Evolutionary conservation across 192 early-diverging fungal species (phyloP), one percentile per base, ranked within the genome.

Genomic region (Powellomyces hirtus): DNA sequence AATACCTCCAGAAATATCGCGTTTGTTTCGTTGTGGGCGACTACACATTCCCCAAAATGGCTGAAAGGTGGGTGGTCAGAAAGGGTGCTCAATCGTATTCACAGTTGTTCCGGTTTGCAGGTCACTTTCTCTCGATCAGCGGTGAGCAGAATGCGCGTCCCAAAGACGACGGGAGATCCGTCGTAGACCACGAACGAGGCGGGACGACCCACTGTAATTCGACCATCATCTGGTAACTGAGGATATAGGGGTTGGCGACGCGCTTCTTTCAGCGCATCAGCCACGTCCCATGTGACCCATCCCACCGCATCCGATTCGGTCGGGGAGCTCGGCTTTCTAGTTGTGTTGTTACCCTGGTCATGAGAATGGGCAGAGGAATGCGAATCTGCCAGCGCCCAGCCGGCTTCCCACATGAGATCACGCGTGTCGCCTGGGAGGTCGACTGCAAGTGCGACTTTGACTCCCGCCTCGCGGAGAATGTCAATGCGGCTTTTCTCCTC

Each of bases 321-420:
- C 88, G 0, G 77, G 60, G 38, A 89, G 74, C 18, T 22, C 51
- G 40, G 40, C 33, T 37, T 37, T 14, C 53, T 49, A 58, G 22
- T 72, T 59, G n/a, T n/a, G n/a, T n/a, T n/a, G n/a, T n/a, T n/a
- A n/a, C n/a, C n/a, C 33, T 76, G 73, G 13, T 55, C 62, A 13
- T 50, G 40, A 10, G 40, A 42, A 7, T 8, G 51, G 14, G 73
- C 30, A 24, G 20, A 38, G 14, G 11, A 27, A 27, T 10, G 66
- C 11, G 63, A 76, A 40, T 83, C 83, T 14, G 27, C 74, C 4
- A 69, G 35, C 2, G 78, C 77, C 89, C 89, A 91, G 5, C 89
- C 91, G 27, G 91, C 91, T 74, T 89, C 89, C 89, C 89, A 93
- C 11, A 86, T 79, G 50, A 92, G 71, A 46, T 87, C 84, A 51